These are phyloP conservation scores for Gaertneriomyces semiglobifer DNA, from an alignment of 192 early-diverging fungal genomes.

Conservation along the genomic window DNA sequence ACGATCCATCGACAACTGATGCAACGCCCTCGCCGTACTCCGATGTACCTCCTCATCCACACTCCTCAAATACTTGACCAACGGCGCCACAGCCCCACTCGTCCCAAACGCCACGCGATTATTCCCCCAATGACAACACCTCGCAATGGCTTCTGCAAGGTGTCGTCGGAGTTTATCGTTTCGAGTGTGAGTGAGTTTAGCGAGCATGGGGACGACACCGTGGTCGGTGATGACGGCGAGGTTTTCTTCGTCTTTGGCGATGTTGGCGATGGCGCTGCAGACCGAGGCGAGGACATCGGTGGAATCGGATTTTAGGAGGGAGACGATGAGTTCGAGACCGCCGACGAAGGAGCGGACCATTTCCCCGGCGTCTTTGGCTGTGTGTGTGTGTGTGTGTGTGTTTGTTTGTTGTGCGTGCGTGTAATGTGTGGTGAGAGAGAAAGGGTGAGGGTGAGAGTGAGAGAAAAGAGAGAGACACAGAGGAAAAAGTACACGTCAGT, in stretches of 20 bases:
- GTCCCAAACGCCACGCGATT: conserved; percentile 63
- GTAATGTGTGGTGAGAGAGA: background rate
- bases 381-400: background rate
- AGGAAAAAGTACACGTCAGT: no score
- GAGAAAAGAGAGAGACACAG: no score
- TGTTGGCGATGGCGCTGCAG: conserved; percentile 65
- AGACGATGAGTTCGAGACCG: conserved; percentile 64
- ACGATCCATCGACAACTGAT: conserved; percentile 69
- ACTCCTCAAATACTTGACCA: conserved; percentile 61
- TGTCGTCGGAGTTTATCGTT: conserved; percentile 63
- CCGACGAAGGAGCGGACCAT: conserved; percentile 70
- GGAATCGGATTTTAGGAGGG: conserved; percentile 59
- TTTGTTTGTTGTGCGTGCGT: background rate
- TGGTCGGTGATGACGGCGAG: conserved; percentile 69
- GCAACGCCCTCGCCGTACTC: conserved; percentile 59
- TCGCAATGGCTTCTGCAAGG: conserved; percentile 58
- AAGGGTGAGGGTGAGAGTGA: no score
- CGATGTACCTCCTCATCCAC: conserved; percentile 61
- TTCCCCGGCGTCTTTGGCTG: conserved; percentile 66
- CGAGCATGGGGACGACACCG: conserved; percentile 65
- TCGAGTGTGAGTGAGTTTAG: conserved; percentile 55
- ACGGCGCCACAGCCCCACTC: conserved; percentile 56
- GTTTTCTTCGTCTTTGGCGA: conserved; percentile 68
- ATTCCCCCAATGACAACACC: conserved; percentile 67
- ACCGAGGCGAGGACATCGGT: conserved; percentile 58